A percentile compares a stretch with the other conserved stretches of the same genome.
phyloP scores from a whole-genome alignment of 176 grass and related monocot species.

The Triticum urartu region DNA sequence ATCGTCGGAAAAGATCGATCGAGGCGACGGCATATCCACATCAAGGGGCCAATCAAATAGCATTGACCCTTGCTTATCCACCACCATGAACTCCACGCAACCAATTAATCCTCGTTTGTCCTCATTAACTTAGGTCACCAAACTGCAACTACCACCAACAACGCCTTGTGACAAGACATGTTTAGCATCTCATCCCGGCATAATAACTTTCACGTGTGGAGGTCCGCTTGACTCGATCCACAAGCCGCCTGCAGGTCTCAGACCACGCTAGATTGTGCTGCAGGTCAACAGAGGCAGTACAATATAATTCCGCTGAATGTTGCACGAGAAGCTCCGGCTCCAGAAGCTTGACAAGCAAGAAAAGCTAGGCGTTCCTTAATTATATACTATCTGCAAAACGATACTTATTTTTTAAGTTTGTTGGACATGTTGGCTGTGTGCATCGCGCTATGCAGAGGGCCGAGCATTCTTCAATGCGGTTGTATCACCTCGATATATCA shows the following conservation, averaged over 20 bases:
- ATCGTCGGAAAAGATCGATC: not conserved
- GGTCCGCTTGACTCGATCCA: not conserved
- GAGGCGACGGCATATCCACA: not conserved
- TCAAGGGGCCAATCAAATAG: not conserved
- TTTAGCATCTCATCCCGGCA: slow-evolving; percentile 7
- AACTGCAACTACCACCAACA: slow-evolving; percentile 25
- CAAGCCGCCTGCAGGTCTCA: not conserved
- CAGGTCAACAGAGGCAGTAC: not conserved
- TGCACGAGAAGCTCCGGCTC: not conserved
- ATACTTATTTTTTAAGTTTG: no score
- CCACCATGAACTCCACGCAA: not conserved
- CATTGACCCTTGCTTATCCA: not conserved
- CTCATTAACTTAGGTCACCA: slow-evolving; percentile 34
- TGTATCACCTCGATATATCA: no score
- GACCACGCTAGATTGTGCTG: not conserved
- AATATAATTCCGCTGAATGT: no score
- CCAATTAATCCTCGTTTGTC: not conserved
- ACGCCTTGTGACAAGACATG: not conserved
- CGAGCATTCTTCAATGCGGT: no score
- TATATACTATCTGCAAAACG: not conserved
- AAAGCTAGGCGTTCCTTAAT: no score
- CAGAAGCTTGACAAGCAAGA: not conserved
- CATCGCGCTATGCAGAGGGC: no score
- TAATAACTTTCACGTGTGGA: not conserved
- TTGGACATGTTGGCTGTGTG: no score